Percentiles rank a stretch among this genome's conserved stretches.
phyloP scores from a whole-genome alignment of 139 green algal genomes.

The Micromonas commoda region DNA sequence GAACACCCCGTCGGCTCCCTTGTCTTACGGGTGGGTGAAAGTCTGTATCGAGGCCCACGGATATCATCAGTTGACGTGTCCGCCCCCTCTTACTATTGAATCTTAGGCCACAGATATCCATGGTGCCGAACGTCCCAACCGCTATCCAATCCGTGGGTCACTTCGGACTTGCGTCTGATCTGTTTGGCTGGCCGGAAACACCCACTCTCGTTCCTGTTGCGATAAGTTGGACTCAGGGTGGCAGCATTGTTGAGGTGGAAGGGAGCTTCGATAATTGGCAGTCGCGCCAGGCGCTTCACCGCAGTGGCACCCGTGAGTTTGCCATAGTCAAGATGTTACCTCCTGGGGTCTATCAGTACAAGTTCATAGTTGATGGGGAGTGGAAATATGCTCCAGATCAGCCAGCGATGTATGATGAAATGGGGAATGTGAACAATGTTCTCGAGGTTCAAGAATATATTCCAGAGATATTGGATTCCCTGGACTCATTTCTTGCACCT shows the following conservation, averaged over 20 bases:
- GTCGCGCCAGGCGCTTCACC: conserved; percentile 67
- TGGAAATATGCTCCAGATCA: conserved; percentile 96
- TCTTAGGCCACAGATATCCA: too few relatives aligned
- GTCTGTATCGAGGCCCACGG: too few relatives aligned
- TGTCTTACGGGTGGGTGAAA: too few relatives aligned
- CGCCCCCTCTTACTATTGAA: too few relatives aligned
- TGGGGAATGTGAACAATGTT: conserved; percentile 98
- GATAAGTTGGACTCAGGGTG: conserved; percentile 47
- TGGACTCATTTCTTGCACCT: conserved; percentile 85
- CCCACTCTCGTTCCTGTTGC: conserved; percentile 16
- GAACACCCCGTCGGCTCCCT: too few relatives aligned
- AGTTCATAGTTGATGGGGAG: conserved; percentile 83
- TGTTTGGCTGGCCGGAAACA: background rate
- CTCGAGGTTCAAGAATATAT: conserved; percentile 91
- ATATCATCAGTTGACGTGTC: too few relatives aligned
- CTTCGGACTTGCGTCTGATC: background rate
- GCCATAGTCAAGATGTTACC: conserved; percentile 91
- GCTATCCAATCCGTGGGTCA: background rate
- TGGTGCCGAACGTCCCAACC: background rate
- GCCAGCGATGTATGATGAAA: conserved; percentile 90
- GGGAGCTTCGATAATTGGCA: conserved; percentile 96
- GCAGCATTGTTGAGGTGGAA: conserved; percentile 81
- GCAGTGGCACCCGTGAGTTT: conserved; percentile 78
- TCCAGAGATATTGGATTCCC: conserved; percentile 85
- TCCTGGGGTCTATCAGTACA: conserved; percentile 82